Evolutionary conservation across 192 early-diverging fungal genomes (phyloP), one percentile per base, ranked within the genome.

Genomic region (Coemansia sp.): DNA sequence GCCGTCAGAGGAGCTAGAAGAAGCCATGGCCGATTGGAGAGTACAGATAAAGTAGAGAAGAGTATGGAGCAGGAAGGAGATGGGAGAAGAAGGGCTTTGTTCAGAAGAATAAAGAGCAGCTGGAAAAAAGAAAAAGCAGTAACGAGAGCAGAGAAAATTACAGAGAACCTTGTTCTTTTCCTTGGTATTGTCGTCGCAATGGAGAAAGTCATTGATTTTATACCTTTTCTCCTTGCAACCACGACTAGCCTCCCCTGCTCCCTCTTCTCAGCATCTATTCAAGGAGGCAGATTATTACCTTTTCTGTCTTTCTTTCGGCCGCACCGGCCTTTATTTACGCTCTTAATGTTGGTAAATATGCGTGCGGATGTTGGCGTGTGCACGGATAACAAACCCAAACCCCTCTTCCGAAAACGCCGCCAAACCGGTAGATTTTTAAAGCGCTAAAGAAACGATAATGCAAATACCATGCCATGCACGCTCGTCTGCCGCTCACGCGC

Each of bases 1-100:
- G 53, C 67, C 67, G 28, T 29, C 47, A 22, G 57, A 46, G 6
- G 74, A 54, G 73, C 75, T 72, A 39, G 34, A 45, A 46, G 57
- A 18, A 46, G 57, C 28, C 20, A n/a, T 53, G 14, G 13, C 28
- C 1, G 27, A 14, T 22, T 16, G 29, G 20, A 61, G 27, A 51
- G 14, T 49, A 11, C 29, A 14, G 24, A 50, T 42, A 42, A 6
- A 42, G 39, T 16, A 42, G 13, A 42, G 39, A 13, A 42, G 11
- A 16, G 39, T 9, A 24, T 28, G 46, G 13, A 48, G 20, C 3
- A 48, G 14, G 13, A 48, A 22, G 4, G 14, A 48, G 14, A 48
- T 19, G 13, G 16, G 46, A n/a, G n/a, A n/a, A n/a, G n/a, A n/a
- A n/a, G n/a, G n/a, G n/a, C n/a, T n/a, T n/a, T n/a, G n/a, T n/a